These are phyloP conservation scores for Neodidymelliopsis sp. DNA, from an alignment of 2,329 filamentous ascomycete genomes.

Conservation along the genomic window DNA sequence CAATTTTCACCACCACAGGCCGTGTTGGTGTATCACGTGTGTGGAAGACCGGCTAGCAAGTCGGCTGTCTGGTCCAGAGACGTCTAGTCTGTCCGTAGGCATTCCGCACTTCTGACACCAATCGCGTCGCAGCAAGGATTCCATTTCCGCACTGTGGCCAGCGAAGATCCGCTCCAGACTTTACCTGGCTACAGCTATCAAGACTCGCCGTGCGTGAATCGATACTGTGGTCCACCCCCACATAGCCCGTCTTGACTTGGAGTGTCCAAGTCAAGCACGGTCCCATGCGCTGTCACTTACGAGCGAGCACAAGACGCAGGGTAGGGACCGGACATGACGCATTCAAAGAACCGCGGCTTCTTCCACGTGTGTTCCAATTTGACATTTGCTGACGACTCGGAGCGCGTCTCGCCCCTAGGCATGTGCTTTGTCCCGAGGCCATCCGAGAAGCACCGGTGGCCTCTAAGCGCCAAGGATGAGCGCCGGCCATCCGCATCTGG, in stretches of 20 bases:
- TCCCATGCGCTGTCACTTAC: no score
- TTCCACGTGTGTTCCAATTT: constrained; percentile 10
- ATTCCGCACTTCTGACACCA: constrained; percentile 33
- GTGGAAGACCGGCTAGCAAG: constrained; percentile 24
- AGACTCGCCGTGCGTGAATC: constrained; percentile 15
- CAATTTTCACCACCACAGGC: constrained; percentile 20
- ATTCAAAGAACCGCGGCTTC: constrained; percentile 30
- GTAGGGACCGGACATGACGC: constrained; percentile 21
- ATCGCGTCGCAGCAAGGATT: constrained; percentile 34
- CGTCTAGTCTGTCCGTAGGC: constrained; percentile 26
- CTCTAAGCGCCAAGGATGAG: constrained; percentile 35
- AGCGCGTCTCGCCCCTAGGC: constrained; percentile 22
- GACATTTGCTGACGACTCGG: constrained; percentile 37
- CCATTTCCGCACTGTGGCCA: constrained; percentile 34
- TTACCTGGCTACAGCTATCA: neutral
- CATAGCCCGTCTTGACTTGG: constrained; percentile 26
- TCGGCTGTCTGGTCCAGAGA: constrained; percentile 34
- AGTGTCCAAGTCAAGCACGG: neutral
- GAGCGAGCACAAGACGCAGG: neutral
- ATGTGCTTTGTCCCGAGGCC: constrained; percentile 39
- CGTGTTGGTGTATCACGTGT: constrained; percentile 30
- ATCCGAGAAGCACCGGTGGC: constrained; percentile 43
- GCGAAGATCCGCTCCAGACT: constrained; percentile 27
- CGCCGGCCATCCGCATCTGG: constrained; percentile 47
- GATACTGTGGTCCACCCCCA: constrained; percentile 16